phyloP scores from a whole-genome alignment of 1,284 basidiomycete genomes.

The Crucibulum parvulum region DNA sequence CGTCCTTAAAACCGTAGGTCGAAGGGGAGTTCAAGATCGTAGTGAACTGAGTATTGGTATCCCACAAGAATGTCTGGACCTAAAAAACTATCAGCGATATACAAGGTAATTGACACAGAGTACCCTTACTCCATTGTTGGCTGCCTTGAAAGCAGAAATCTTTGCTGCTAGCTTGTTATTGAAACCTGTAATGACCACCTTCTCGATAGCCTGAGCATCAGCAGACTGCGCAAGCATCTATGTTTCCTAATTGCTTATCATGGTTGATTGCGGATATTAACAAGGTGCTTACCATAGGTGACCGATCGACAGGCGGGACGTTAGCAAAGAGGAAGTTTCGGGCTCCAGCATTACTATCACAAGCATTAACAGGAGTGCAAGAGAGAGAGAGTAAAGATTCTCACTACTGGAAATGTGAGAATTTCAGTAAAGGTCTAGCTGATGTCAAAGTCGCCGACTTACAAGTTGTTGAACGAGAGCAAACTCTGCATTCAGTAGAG shows the following conservation, averaged over 20 bases:
- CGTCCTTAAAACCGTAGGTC: constrained; percentile 59
- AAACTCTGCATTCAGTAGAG: constrained; percentile 59
- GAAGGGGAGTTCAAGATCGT: constrained; percentile 55
- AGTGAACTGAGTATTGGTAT: constrained; percentile 58
- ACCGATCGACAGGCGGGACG: constrained; percentile 61
- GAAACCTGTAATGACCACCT: constrained; percentile 56
- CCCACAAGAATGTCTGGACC: constrained; percentile 58
- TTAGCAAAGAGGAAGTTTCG: constrained; percentile 67
- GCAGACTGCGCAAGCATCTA: constrained; percentile 57
- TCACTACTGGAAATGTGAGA: background rate
- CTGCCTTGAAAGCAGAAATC: constrained; percentile 45
- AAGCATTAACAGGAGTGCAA: background rate
- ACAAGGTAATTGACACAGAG: background rate
- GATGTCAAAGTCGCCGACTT: constrained; percentile 21
- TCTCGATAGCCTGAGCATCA: constrained; percentile 47
- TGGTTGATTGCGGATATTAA: background rate
- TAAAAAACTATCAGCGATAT: constrained; percentile 18
- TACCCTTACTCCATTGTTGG: constrained; percentile 49
- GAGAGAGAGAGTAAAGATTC: constrained; percentile 10
- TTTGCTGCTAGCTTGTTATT: constrained; percentile 54
- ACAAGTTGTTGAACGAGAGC: constrained; percentile 61
- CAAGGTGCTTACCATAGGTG: constrained; percentile 49
- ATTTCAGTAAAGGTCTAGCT: background rate
- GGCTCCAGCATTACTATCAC: constrained; percentile 48
- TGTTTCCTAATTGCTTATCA: background rate